Percentiles rank a stretch among this genome's conserved stretches.
Conservation (phyloP, 2,329 filamentous ascomycete genomes). For the Pseudogymnoascus sp. region DNA sequence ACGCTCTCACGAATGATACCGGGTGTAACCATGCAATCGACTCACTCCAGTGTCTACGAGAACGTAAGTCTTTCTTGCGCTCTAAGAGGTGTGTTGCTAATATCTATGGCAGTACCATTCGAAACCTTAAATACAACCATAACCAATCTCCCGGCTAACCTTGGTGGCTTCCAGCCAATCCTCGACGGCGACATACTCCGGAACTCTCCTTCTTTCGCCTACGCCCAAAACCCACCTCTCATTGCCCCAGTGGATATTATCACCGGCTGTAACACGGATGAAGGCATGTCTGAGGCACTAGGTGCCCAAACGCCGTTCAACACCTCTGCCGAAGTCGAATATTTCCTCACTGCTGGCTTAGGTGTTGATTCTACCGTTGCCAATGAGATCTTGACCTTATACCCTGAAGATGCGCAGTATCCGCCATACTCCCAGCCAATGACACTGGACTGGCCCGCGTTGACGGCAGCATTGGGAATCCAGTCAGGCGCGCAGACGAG, state of each 20-base stretch:
- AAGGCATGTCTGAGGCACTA: slow-evolving; percentile 42
- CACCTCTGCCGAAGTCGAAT: neutral
- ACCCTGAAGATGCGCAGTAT: slow-evolving; percentile 10
- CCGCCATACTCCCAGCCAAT: slow-evolving; percentile 13
- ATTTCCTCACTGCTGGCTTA: slow-evolving; percentile 29
- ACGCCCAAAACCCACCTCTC: slow-evolving; percentile 44
- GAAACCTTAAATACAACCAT: slow-evolving; percentile 37
- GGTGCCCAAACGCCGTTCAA: neutral
- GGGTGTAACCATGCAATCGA: slow-evolving; percentile 42
- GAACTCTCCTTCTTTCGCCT: slow-evolving; percentile 50
- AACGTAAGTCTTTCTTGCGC: slow-evolving; percentile 42
- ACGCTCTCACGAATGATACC: slow-evolving; percentile 45
- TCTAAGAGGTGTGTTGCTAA: slow-evolving; percentile 17
- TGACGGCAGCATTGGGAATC: slow-evolving; percentile 1
- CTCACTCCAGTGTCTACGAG: slow-evolving; percentile 47
- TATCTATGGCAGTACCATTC: slow-evolving; percentile 34
- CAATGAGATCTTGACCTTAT: slow-evolving; percentile 9
- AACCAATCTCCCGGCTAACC: slow-evolving; percentile 44
- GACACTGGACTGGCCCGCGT: slow-evolving; percentile 9
- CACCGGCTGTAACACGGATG: slow-evolving; percentile 63
- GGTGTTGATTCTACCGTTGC: slow-evolving; percentile 36
- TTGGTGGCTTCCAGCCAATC: slow-evolving; percentile 63
- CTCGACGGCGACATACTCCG: slow-evolving; percentile 45
- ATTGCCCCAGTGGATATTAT: slow-evolving; percentile 47
- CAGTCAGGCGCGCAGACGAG: slow-evolving; percentile 8